Evolutionary conservation across 441 rosid species (phyloP).

Genomic region (Gossypium gossypioides): DNA sequence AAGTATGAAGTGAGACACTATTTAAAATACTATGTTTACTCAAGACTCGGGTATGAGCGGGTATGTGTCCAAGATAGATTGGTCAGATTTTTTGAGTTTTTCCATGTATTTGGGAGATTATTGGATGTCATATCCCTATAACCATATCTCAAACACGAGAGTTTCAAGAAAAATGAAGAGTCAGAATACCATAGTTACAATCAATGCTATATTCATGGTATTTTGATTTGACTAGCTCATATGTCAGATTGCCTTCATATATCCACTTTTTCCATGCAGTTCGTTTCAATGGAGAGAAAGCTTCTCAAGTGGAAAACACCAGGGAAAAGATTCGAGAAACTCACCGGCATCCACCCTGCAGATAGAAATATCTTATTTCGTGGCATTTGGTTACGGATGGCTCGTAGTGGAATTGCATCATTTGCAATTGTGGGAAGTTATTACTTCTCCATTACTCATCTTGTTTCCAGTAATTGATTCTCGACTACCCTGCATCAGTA

Average conservation of each 20-base stretch:
- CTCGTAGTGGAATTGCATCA: constrained; percentile 62
- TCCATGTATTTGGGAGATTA: background rate
- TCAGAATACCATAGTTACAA: background rate
- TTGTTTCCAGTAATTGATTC: constrained; percentile 25
- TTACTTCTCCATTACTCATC: constrained; percentile 38
- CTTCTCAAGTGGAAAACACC: constrained; percentile 64
- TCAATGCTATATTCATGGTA: background rate
- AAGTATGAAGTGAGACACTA: background rate
- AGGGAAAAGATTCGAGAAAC: constrained; percentile 69
- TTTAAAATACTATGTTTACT: background rate
- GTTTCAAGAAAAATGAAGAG: background rate
- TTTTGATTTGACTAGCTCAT: background rate
- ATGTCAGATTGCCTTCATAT: background rate
- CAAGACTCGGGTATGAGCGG: background rate
- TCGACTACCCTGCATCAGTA: background rate
- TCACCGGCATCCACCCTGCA: constrained; percentile 76
- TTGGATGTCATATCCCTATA: background rate
- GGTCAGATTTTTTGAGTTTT: background rate
- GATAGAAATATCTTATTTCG: constrained; percentile 57
- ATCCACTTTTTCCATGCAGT: constrained; percentile 31
- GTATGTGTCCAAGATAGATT: background rate
- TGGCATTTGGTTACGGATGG: constrained; percentile 60
- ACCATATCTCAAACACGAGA: background rate
- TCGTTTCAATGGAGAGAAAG: constrained; percentile 59
- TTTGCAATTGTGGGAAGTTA: constrained; percentile 55